phyloP scores from a whole-genome alignment of 176 grass and related monocot species.

The Aechmea fasciata region DNA sequence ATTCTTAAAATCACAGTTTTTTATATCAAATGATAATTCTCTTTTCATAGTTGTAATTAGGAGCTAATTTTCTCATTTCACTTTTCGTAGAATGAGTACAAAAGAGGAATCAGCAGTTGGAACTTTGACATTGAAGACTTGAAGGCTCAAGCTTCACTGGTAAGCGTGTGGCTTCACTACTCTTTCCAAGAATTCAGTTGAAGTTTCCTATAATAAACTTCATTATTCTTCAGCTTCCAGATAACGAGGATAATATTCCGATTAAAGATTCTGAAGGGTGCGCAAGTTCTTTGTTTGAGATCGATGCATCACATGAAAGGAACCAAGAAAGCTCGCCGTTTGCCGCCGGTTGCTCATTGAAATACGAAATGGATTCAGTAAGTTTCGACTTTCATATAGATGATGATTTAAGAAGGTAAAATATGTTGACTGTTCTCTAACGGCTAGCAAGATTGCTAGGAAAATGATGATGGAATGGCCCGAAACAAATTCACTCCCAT shows the following conservation, averaged over 20 bases:
- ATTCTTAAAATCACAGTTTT: neutral
- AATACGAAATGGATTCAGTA: conserved; percentile 45
- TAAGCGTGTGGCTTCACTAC: conserved; percentile 4
- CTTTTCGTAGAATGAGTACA: conserved; percentile 78
- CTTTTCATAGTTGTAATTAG: neutral
- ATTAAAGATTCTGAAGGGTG: conserved; percentile 37
- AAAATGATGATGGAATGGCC: conserved; percentile 33
- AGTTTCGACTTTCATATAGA: conserved; percentile 16
- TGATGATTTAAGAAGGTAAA: conserved; percentile 10
- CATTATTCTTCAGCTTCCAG: conserved; percentile 41
- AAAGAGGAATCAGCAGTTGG: conserved; percentile 92
- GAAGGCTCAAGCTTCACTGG: conserved; percentile 78
- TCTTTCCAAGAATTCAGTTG: neutral
- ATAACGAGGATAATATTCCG: conserved; percentile 46
- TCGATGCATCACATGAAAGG: conserved; percentile 47
- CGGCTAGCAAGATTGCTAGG: conserved; percentile 46
- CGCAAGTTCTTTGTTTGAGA: conserved; percentile 36
- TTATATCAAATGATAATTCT: neutral
- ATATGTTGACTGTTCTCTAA: conserved; percentile 29
- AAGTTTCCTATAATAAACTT: neutral
- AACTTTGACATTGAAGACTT: conserved; percentile 90
- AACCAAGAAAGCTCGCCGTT: conserved; percentile 26
- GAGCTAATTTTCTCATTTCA: conserved; percentile 1
- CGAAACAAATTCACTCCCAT: conserved; percentile 32
- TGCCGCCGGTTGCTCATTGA: conserved; percentile 28